Base-by-base conservation (phyloP, 352 stramenopile genomes). In the Phytophthora multivora region DNA sequence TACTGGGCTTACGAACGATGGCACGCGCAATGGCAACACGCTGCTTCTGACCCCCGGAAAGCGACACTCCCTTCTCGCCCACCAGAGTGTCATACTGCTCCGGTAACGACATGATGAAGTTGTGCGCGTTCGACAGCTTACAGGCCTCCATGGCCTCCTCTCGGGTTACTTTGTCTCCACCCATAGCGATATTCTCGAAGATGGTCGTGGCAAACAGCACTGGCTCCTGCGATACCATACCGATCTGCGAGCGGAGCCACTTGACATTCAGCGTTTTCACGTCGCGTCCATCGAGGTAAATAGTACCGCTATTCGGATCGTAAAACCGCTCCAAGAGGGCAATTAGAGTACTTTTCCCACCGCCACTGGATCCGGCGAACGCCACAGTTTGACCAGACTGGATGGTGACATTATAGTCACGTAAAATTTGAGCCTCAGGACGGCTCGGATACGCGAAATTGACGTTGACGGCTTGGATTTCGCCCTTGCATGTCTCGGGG, bases 101-200 rank as follows among this genome's bases (percentile, higher is more conserved):
- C 4, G 86, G 82, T 25, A 98, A 66, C n/a, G 67, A 75, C 53
- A 91, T 80, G 61, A 99, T 95, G 55, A 99, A 98, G 21, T 83
- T 63, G 56, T 95, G 69, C 6, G 97, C 79, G 42, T 98, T 92
- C 0, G 94, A 90, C 51, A 84, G 68, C 61, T 91, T 80, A 3
- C 87, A 90, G 0, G 92, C 95, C 16, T 79, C 74, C 23, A 89
- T 68, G 6, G 98, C 69, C 36, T 97, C 86, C 38, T 89, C 89
- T 12, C 54, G 63, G 13, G 63, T 69, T 31, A 68, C 54, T 40
- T 84, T 65, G 35, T 77, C 59, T n/a, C 76, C 79, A 9, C 88
- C 88, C 54, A 88, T 86, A 12, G 61, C 56, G 62, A 98, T 97
- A 57, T 98, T 98, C n/a, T 97, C 80, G 7, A 67, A 62, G 54